These are phyloP conservation scores for Russula ochroleuca DNA, from an alignment of 768 basidiomycete genomes.

Conservation along the genomic window DNA sequence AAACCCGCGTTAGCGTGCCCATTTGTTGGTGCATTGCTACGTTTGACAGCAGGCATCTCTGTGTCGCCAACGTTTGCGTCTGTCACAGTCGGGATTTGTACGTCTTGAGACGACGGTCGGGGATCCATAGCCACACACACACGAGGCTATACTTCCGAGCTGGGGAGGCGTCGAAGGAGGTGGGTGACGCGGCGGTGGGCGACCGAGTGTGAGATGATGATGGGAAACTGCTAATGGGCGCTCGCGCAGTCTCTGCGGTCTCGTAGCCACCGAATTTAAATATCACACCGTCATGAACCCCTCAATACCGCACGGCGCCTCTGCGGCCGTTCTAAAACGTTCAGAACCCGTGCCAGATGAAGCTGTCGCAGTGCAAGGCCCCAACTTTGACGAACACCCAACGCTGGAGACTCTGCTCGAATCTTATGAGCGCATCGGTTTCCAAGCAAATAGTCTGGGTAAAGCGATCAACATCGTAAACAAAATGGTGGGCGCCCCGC, in stretches of 20 bases:
- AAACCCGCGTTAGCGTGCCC: slow-evolving; percentile 1
- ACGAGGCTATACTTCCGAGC: background rate
- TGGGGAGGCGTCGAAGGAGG: background rate
- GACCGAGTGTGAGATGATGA: background rate
- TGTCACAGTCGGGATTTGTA: slow-evolving; percentile 1
- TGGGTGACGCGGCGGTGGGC: slow-evolving; percentile 15
- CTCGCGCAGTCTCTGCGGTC: background rate
- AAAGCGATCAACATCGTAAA: slow-evolving; percentile 87
- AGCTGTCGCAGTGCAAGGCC: slow-evolving; percentile 75
- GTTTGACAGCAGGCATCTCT: background rate
- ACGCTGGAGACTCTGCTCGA: slow-evolving; percentile 66
- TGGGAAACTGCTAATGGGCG: slow-evolving; percentile 6
- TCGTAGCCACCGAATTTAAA: background rate
- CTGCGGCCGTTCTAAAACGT: slow-evolving; percentile 71
- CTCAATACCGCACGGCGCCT: slow-evolving; percentile 51
- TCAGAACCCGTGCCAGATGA: slow-evolving; percentile 66
- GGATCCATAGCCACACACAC: background rate
- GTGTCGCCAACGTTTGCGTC: background rate
- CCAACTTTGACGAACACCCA: slow-evolving; percentile 70
- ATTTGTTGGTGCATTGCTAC: slow-evolving; percentile 1
- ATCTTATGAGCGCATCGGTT: slow-evolving; percentile 88
- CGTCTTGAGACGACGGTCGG: slow-evolving; percentile 6
- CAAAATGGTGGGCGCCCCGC: slow-evolving; percentile 65
- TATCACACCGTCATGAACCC: background rate
- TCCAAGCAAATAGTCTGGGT: slow-evolving; percentile 93